phyloP scores from a whole-genome alignment of 2,329 filamentous ascomycete genomes.

The Thelonectria olida region DNA sequence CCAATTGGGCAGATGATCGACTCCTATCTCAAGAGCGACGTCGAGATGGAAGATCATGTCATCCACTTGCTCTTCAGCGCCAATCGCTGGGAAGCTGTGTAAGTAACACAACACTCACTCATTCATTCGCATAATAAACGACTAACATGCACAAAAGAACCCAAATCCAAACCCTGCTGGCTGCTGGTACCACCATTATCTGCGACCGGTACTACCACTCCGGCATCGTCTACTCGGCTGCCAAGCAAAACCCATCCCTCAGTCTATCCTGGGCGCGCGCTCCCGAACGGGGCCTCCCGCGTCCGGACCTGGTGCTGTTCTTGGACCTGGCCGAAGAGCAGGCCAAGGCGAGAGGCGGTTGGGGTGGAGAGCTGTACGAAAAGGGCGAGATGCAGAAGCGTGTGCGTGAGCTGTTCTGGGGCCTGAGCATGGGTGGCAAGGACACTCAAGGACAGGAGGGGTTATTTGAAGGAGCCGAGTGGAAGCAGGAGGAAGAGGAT shows the following conservation, averaged over 20 bases:
- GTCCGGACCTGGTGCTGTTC: constrained; percentile 88
- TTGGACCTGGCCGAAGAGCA: constrained; percentile 80
- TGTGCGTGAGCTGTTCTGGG: constrained; percentile 79
- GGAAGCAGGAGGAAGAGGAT: constrained; percentile 62
- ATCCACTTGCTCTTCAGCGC: constrained; percentile 92
- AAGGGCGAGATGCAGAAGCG: constrained; percentile 81
- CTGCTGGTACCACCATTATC: constrained; percentile 77
- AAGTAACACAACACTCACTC: constrained; percentile 39
- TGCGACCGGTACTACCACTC: constrained; percentile 96
- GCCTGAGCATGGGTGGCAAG: constrained; percentile 58
- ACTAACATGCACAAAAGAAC: constrained; percentile 48
- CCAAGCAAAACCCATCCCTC: constrained; percentile 79
- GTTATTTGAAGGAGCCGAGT: constrained; percentile 40
- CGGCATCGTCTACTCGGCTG: constrained; percentile 91
- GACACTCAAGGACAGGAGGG: constrained; percentile 41
- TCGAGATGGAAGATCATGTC: constrained; percentile 83
- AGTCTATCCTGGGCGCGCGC: constrained; percentile 81
- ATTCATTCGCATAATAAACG: not conserved
- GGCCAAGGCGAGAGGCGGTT: constrained; percentile 82
- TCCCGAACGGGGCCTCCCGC: constrained; percentile 86
- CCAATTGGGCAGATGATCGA: constrained; percentile 90
- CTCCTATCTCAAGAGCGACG: constrained; percentile 76
- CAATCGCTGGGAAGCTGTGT: constrained; percentile 84
- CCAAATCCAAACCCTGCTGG: constrained; percentile 63
- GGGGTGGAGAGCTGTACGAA: constrained; percentile 90